Percentiles rank a stretch among this genome's conserved stretches.
phyloP scores from a whole-genome alignment of 1,139 yeast genomes.

The Geotrichum klebahnii region DNA sequence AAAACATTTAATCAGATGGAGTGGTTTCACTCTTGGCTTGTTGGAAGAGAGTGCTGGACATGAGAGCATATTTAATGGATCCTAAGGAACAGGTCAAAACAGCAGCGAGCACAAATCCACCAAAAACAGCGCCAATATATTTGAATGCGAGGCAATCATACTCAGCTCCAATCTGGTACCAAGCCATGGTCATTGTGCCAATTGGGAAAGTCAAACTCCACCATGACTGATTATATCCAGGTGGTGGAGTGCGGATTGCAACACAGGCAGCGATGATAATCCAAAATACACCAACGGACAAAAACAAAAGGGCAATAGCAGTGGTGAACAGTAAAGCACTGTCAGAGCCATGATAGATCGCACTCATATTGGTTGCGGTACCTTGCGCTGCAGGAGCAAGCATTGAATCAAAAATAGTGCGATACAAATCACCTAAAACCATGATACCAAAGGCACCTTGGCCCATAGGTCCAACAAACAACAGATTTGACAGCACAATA shows the following conservation, averaged over 20 bases:
- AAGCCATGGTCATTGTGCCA: slow-evolving; percentile 73
- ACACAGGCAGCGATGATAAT: slow-evolving; percentile 48
- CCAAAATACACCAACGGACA: slow-evolving; percentile 61
- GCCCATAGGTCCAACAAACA: slow-evolving; percentile 69
- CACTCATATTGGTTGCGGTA: neutral
- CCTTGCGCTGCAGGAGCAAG: neutral
- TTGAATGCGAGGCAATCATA: slow-evolving; percentile 52
- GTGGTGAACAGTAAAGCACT: slow-evolving; percentile 21
- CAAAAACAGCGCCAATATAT: slow-evolving; percentile 60
- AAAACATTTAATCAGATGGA: neutral
- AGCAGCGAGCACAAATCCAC: slow-evolving; percentile 43
- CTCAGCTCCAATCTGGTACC: slow-evolving; percentile 47
- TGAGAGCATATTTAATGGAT: slow-evolving; percentile 35
- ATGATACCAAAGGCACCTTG: slow-evolving; percentile 73
- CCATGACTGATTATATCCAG: slow-evolving; percentile 57
- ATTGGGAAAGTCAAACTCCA: slow-evolving; percentile 91
- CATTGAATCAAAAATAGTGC: slow-evolving; percentile 22
- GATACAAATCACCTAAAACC: slow-evolving; percentile 46
- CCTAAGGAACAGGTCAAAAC: slow-evolving; percentile 43
- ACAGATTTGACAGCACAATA: slow-evolving; percentile 52
- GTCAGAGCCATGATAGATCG: neutral
- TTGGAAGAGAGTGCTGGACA: slow-evolving; percentile 15
- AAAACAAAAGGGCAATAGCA: slow-evolving; percentile 46
- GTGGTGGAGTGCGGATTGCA: slow-evolving; percentile 39
- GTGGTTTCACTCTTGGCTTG: slow-evolving; percentile 19